These are phyloP conservation scores for Trypanosoma caninum DNA, from an alignment of 208 protist genomes.

Conservation along the genomic window DNA sequence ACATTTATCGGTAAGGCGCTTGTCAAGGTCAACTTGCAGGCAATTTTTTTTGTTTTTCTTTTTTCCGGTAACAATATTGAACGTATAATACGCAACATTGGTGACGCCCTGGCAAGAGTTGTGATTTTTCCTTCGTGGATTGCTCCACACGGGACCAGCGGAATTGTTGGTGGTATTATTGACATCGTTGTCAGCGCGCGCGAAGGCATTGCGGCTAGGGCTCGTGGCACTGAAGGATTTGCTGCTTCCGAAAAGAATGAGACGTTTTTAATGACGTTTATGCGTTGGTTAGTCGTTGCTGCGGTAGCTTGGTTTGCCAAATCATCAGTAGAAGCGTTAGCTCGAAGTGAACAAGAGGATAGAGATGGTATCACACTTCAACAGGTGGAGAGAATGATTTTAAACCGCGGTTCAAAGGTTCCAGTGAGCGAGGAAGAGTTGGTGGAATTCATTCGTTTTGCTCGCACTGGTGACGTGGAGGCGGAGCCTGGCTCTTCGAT, in stretches of 20 bases:
- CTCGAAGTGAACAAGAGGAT: conserved; percentile 59
- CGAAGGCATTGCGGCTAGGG: conserved; percentile 64
- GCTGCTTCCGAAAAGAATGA: conserved; percentile 18
- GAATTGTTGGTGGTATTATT: conserved; percentile 38
- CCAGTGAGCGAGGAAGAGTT: conserved; percentile 15
- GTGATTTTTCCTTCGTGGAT: conserved; percentile 19
- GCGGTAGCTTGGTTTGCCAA: conserved; percentile 81
- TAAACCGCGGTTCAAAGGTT: conserved; percentile 1
- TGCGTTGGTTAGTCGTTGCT: conserved; percentile 56
- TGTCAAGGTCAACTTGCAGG: conserved; percentile 89
- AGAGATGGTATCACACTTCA: conserved; percentile 34
- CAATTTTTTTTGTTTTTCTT: conserved; percentile 83
- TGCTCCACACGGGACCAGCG: conserved; percentile 16
- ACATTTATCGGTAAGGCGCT: conserved; percentile 95
- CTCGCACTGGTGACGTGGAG: not conserved
- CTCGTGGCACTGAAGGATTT: conserved; percentile 18
- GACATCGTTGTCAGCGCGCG: conserved; percentile 48
- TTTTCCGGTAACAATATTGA: conserved; percentile 86
- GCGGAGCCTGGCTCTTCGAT: not conserved
- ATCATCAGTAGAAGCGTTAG: conserved; percentile 84
- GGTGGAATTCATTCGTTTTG: conserved; percentile 15
- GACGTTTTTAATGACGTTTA: conserved; percentile 37
- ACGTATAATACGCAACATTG: conserved; percentile 36
- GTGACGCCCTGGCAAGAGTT: conserved; percentile 32
- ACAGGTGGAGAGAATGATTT: conserved; percentile 16